Evolutionary conservation across 2,329 filamentous ascomycete species (phyloP).

Genomic region (Phoma sp.): DNA sequence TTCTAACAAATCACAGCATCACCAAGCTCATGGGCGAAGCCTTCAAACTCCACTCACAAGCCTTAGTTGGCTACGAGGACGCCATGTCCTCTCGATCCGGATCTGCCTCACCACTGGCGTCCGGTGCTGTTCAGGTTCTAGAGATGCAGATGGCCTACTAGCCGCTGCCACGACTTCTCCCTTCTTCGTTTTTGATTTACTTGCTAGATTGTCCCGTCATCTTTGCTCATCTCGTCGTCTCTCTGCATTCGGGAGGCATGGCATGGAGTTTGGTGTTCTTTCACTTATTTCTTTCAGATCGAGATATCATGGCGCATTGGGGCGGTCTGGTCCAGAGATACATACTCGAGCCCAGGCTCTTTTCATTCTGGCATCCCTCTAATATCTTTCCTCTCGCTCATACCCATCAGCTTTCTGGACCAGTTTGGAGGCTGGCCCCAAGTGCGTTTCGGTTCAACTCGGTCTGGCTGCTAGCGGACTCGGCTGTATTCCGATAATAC

Average conservation of each 20-base stretch:
- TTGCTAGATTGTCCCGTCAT: conserved; percentile 39
- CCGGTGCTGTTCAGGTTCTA: conserved; percentile 49
- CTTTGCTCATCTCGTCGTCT: conserved; percentile 31
- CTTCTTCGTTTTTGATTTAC: conserved; percentile 25
- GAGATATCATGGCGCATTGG: conserved; percentile 44
- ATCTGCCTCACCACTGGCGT: conserved; percentile 50
- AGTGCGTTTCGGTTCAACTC: conserved; percentile 37
- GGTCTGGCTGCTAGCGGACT: conserved; percentile 29
- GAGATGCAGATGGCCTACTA: conserved; percentile 54
- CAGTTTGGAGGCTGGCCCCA: conserved; percentile 48
- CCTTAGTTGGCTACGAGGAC: conserved; percentile 92
- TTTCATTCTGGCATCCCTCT: conserved; percentile 38
- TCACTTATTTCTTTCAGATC: conserved; percentile 29
- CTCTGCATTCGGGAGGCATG: conserved; percentile 44
- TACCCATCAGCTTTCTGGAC: conserved; percentile 46
- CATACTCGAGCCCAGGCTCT: conserved; percentile 45
- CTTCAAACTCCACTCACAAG: conserved; percentile 95
- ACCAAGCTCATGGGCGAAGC: conserved; percentile 97
- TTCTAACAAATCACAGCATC: conserved; percentile 68
- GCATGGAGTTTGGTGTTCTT: conserved; percentile 36
- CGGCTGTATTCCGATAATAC: conserved; percentile 36
- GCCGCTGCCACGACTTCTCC: conserved; percentile 26
- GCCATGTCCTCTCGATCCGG: conserved; percentile 61
- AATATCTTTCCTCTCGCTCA: conserved; percentile 47
- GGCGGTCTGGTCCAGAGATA: conserved; percentile 43